Conservation (phyloP, 2,329 filamentous ascomycete species). For the Penicillium italicum region DNA sequence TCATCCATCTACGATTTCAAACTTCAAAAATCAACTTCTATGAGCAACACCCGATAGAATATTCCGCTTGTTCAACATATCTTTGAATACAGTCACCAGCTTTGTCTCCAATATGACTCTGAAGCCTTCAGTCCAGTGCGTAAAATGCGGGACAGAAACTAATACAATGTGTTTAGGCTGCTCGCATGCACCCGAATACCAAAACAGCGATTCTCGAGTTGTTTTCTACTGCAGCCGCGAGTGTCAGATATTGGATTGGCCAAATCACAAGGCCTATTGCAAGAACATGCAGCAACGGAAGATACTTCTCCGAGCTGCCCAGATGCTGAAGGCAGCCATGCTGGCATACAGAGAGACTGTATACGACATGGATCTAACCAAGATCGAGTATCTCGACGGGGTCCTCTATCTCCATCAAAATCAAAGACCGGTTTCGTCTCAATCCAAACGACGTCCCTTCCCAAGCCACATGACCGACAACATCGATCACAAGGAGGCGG, state of each 20-base stretch:
- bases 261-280: neutral
- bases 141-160: neutral
- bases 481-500: neutral
- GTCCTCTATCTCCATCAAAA: neutral
- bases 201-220: neutral
- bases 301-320: neutral
- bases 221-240: neutral
- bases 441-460: neutral
- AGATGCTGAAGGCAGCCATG: neutral
- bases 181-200: neutral
- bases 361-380: neutral
- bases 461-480: neutral
- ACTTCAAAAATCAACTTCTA: neutral
- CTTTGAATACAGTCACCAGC: neutral
- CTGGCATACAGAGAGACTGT: neutral
- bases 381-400: neutral
- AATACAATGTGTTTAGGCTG: neutral
- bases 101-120: neutral
- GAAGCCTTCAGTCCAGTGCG: neutral
- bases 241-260: neutral
- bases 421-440: neutral
- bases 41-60: neutral
- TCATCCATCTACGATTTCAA: neutral
- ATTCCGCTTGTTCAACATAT: neutral
- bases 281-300: neutral